Base-by-base conservation (phyloP, 83 land plant genomes). In the Larix sibirica region DNA sequence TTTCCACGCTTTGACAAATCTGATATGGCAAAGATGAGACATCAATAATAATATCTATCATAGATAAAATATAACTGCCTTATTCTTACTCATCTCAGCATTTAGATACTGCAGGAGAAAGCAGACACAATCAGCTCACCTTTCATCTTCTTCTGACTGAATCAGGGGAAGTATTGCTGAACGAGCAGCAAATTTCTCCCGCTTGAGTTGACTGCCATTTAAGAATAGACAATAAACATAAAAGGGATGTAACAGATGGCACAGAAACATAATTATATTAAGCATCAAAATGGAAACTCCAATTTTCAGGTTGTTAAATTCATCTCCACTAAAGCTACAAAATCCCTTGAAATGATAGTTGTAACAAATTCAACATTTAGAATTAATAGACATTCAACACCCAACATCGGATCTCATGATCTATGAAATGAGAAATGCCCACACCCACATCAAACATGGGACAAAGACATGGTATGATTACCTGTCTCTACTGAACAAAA, bases 91-190 rank as follows among this genome's bases (percentile, higher is more conserved):
- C 0, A 50, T 80, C 79, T 62, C 26, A 83, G 21, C 66, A 84
- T 58, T 21, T 23, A 17, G 59, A 18, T 56, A 20, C 23, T 18
- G 24, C 2, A n/a, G 12, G n/a, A n/a, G 28, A 54, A 62, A 61
- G 61, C 16, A 79, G 18, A 44, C 68, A 16, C 60, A 58, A 17
- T 70, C 42, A 33, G 40, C 77, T 74, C 75, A 95, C 99, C 99
- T 94, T 85, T 92, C 94, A 86, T 97, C 99, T 81, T 95, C 98
- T 84, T 97, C 98, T 38, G 99, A 95, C 84, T 95, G 99, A 82
- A 97, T 89, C 54, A 95, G 50, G 0, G 99, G 99, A 61, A 95
- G 42, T 54, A 97, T 89, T n/a, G 99, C 98, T 66, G 90, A 86
- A 38, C 99, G 96, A 58, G 97, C 98, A 66, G 94, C 94, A 88